Evolutionary conservation across 139 green algal genomes (phyloP).

Genomic region (Haematococcus lacustris): DNA sequence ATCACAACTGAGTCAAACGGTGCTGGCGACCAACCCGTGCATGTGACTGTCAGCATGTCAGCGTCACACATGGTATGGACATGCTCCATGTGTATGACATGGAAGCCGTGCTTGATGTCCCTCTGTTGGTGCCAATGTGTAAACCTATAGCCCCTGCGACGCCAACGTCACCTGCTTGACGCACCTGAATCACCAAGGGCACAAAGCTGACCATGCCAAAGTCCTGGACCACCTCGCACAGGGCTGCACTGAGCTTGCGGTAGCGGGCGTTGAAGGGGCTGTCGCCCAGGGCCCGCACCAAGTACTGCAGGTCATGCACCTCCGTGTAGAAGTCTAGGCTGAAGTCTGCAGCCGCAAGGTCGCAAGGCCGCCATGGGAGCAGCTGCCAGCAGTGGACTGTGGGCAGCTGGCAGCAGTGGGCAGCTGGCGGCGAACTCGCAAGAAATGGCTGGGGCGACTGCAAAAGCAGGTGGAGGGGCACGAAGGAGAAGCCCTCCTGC

Average conservation of each 20-base stretch:
- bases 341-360: too few species aligned
- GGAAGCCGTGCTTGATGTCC: too few species aligned
- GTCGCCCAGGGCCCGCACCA: conserved; percentile 42
- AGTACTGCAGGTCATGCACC: conserved; percentile 77
- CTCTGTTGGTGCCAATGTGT: too few species aligned
- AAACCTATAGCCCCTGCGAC: background rate
- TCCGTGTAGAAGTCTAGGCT: conserved; percentile 87
- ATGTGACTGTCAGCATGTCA: too few species aligned
- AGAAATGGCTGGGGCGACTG: background rate
- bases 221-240: conserved; percentile 85
- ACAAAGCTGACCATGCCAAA: conserved; percentile 81
- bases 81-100: too few species aligned
- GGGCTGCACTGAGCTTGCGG: conserved; percentile 58
- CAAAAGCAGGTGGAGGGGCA: background rate
- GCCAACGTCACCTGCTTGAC: background rate
- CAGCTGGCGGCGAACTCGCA: background rate
- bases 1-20: too few species aligned
- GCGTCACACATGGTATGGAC: too few species aligned
- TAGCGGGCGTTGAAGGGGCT: conserved; percentile 22
- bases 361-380: background rate
- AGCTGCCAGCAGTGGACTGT: background rate
- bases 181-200: conserved; percentile 75
- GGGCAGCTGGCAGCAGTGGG: background rate
- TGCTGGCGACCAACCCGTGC: too few species aligned
- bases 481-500: background rate